Evolutionary conservation across 805 yeast species (phyloP).

Genomic region (Saturnispora hagleri): DNA sequence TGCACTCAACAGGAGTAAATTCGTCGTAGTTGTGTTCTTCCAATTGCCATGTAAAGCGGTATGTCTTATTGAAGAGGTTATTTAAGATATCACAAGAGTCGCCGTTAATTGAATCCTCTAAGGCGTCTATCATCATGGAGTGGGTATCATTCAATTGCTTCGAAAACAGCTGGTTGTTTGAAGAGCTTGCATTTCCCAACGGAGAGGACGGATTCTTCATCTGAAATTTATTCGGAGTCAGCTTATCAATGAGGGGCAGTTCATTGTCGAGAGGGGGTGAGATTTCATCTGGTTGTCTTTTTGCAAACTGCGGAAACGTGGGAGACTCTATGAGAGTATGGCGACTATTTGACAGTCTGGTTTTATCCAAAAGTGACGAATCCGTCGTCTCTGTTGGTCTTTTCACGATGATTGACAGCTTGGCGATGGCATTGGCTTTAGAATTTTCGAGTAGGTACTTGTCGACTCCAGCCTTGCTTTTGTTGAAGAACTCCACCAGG

Average conservation of each 20-base stretch:
- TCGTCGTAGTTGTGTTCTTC: slow-evolving; percentile 28
- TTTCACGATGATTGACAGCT: slow-evolving; percentile 36
- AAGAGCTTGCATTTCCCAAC: not conserved
- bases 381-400: slow-evolving; percentile 7
- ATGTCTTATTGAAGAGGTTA: slow-evolving; percentile 23
- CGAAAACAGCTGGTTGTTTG: not conserved
- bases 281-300: not conserved
- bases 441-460: slow-evolving; percentile 65
- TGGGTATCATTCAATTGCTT: slow-evolving; percentile 2
- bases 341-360: not conserved
- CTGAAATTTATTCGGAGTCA: not conserved
- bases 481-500: slow-evolving; percentile 61
- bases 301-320: not conserved
- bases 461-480: slow-evolving; percentile 34
- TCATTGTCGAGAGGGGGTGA: not conserved
- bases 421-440: slow-evolving; percentile 74
- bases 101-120: slow-evolving; percentile 4
- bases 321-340: not conserved
- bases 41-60: slow-evolving; percentile 26
- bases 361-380: not conserved
- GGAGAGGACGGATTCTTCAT: not conserved
- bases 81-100: slow-evolving; percentile 11
- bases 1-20: slow-evolving; percentile 58
- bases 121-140: slow-evolving; percentile 10
- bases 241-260: not conserved